Percentiles rank a stretch among this genome's conserved stretches.
Conservation (phyloP, 768 basidiomycete genomes). For the Calocybe indica region DNA sequence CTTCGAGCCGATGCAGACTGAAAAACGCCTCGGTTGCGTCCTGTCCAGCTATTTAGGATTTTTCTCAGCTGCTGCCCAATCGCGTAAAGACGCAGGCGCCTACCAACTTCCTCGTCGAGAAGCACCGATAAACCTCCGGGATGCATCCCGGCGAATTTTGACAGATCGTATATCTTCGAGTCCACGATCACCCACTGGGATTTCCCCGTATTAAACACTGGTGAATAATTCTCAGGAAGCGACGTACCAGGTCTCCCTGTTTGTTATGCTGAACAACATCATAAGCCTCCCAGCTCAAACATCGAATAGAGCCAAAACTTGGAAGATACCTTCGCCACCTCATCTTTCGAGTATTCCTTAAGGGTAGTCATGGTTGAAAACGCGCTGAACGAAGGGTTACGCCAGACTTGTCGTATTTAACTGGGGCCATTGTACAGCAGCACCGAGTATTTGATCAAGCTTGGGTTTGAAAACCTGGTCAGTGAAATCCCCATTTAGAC, state of each 20-base stretch:
- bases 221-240: no score
- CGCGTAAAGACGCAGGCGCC: slow-evolving; percentile 11
- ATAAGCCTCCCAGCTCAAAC: background rate
- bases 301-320: background rate
- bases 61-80: background rate
- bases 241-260: slow-evolving; percentile 9
- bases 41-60: slow-evolving; percentile 45
- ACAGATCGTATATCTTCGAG: slow-evolving; percentile 57
- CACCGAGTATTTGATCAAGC: no score
- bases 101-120: slow-evolving; percentile 56
- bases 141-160: slow-evolving; percentile 64
- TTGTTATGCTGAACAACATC: slow-evolving; percentile 7
- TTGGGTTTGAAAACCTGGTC: no score
- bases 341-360: background rate
- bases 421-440: no score
- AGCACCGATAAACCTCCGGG: slow-evolving; percentile 72
- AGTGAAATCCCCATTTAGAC: no score
- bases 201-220: background rate
- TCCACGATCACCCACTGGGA: slow-evolving; percentile 13
- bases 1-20: slow-evolving; percentile 66
- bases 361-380: background rate
- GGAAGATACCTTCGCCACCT: background rate
- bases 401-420: no score
- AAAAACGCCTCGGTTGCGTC: slow-evolving; percentile 73
- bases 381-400: no score